Conservation (phyloP, 2,329 filamentous ascomycete species). For the Incumbomyces delicatus region DNA sequence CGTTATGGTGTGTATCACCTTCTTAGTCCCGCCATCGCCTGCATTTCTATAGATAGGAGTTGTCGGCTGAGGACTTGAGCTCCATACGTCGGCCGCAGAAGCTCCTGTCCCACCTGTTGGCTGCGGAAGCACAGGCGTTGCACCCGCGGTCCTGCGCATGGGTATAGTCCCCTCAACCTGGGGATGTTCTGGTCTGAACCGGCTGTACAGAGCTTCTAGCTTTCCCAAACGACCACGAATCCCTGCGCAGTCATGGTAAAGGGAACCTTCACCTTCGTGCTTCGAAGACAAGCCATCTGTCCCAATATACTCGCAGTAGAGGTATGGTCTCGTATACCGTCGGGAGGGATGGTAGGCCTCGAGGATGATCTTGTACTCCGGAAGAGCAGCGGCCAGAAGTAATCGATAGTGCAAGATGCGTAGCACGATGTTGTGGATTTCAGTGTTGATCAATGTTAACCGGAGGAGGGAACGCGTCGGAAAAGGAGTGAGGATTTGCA, state of each 20-base stretch:
- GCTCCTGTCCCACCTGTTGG: slow-evolving; percentile 37
- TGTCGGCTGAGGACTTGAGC: slow-evolving; percentile 15
- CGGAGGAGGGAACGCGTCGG: slow-evolving; percentile 45
- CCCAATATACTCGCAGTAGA: slow-evolving; percentile 58
- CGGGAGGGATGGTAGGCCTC: slow-evolving; percentile 68
- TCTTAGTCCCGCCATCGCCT: slow-evolving; percentile 24
- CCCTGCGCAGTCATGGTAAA: slow-evolving; percentile 26
- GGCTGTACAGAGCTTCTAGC: slow-evolving; percentile 54
- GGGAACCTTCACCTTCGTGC: slow-evolving; percentile 30
- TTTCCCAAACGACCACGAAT: slow-evolving; percentile 33
- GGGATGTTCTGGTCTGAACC: slow-evolving; percentile 56
- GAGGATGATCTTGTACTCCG: slow-evolving; percentile 59
- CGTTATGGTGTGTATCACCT: slow-evolving; percentile 50
- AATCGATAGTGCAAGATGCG: slow-evolving; percentile 58
- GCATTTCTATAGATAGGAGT: slow-evolving; percentile 17
- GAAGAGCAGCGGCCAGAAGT: slow-evolving; percentile 46
- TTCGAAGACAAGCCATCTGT: slow-evolving; percentile 49
- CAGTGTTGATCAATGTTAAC: slow-evolving; percentile 50
- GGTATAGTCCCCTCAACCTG: slow-evolving; percentile 30
- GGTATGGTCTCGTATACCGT: slow-evolving; percentile 57
- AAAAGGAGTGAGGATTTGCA: slow-evolving; percentile 41
- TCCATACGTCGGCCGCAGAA: slow-evolving; percentile 23
- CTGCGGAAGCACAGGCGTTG: slow-evolving; percentile 26
- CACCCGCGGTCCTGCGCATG: slow-evolving; percentile 23
- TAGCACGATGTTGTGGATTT: slow-evolving; percentile 53